phyloP scores from a whole-genome alignment of 129 eudicot species.

The Solidago caesia region DNA sequence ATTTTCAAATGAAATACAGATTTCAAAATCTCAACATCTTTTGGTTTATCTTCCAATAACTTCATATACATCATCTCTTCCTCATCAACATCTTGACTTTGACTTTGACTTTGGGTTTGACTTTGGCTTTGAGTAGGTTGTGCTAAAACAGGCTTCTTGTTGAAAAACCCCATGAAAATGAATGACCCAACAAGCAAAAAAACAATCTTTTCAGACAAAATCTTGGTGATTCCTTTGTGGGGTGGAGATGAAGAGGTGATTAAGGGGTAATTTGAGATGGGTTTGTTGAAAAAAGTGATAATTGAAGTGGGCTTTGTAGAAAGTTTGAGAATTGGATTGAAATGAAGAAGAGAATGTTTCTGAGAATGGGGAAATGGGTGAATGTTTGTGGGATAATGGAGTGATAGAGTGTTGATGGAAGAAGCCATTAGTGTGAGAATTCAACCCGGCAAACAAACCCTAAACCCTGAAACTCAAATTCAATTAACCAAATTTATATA shows the following conservation, averaged over 20 bases:
- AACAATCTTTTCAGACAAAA: conserved; percentile 44
- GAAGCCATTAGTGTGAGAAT: conserved; percentile 26
- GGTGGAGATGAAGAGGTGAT: conserved; percentile 27
- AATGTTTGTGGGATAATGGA: conserved; percentile 23
- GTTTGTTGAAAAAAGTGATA: conserved; percentile 23
- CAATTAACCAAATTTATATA: too few relatives aligned
- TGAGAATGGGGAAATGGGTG: conserved; percentile 26
- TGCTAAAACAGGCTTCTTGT: conserved; percentile 51
- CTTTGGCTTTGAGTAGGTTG: conserved; percentile 35
- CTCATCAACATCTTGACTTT: conserved; percentile 37
- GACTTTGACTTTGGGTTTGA: conserved; percentile 31
- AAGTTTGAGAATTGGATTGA: conserved; percentile 13
- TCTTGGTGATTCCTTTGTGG: conserved; percentile 35
- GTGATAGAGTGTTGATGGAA: conserved; percentile 32
- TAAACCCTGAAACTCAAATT: too few relatives aligned
- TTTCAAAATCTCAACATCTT: conserved; percentile 61
- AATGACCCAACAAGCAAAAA: conserved; percentile 70
- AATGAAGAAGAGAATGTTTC: conserved; percentile 17
- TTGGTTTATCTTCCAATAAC: conserved; percentile 53
- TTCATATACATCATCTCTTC: conserved; percentile 66
- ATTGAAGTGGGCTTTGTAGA: conserved; percentile 24
- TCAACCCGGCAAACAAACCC: neutral
- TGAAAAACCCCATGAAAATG: conserved; percentile 50
- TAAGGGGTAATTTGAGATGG: conserved; percentile 32
- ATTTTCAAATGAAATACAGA: conserved; percentile 63